Conservation (phyloP, 1,284 basidiomycete genomes). For the Earliella scabrosa region DNA sequence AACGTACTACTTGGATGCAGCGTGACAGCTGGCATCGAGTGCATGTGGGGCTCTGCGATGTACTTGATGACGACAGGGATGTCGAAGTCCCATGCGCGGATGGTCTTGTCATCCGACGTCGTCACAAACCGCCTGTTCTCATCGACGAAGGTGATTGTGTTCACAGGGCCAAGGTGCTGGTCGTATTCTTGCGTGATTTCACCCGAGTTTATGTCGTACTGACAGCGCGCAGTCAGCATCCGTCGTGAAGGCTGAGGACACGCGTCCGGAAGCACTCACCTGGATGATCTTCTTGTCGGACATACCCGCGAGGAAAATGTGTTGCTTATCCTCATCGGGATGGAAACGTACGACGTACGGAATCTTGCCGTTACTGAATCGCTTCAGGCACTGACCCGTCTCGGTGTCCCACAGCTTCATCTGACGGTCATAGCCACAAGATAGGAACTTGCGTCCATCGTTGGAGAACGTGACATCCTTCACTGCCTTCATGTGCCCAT, state of each 20-base stretch:
- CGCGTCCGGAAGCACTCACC: constrained; percentile 47
- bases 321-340: constrained; percentile 94
- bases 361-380: constrained; percentile 96
- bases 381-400: constrained; percentile 94
- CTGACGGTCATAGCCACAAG: constrained; percentile 93
- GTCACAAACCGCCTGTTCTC: constrained; percentile 97
- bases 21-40: constrained; percentile 98
- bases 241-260: not conserved
- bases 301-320: constrained; percentile 98
- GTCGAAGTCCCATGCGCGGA: constrained; percentile 98
- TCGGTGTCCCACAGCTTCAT: constrained; percentile 99
- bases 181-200: constrained; percentile 99
- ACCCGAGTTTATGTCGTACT: constrained; percentile 94
- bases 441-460: constrained; percentile 89
- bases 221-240: constrained; percentile 3
- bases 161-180: constrained; percentile 97
- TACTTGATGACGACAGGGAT: constrained; percentile 99
- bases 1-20: constrained; percentile 90
- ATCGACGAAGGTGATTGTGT: constrained; percentile 98
- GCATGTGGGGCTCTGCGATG: constrained; percentile 99
- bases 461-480: constrained; percentile 97
- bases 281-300: constrained; percentile 99
- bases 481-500: constrained; percentile 96
- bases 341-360: constrained; percentile 96
- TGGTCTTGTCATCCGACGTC: constrained; percentile 99